Evolutionary conservation across 257 asterid genomes (phyloP), one percentile per base, ranked within the genome.

Genomic region (Penstemon barbatus): DNA sequence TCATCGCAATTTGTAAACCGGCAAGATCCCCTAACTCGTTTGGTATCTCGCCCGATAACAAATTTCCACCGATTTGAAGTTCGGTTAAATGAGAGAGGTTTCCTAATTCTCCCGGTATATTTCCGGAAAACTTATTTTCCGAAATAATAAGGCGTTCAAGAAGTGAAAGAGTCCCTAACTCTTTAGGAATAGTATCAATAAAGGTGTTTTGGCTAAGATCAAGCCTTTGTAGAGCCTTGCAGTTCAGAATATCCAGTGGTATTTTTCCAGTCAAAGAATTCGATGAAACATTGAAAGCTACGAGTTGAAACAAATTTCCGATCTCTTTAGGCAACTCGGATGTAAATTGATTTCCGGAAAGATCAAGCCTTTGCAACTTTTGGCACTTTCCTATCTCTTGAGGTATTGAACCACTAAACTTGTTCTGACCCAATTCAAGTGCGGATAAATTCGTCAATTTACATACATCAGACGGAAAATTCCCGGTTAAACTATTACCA

Each of bases 31-130:
- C 96, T 50, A 92, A 69, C 85, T 89, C 91, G n/a, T 70, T 68
- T 4, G 98, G 97, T 73, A 92, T 89, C 61, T 72, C 82, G 8
- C 97, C 98, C 1, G 95, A 84, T 40, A 92, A 71, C 7, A 63
- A 68, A 57, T 92, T 92, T 10, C 90, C 91, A 45, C 97, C 98
- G 91, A 92, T 89, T 71, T 87, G 98, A 68, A 92, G 84, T 66
- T 89, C 98, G 6, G 89, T 92, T 83, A 92, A 74, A 72, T 81
- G 98, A 40, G 96, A 80, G n/a, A 92, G 84, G 13, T 84, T 82
- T 15, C 97, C 98, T 62, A 92, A 54, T 58, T 85, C 96, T 37
- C 78, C 80, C 4, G 98, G 98, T 54, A 92, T 87, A 19, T 62
- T 66, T 43, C 98, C 95, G 2, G 93, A 82, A 38, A 92, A 73